Conservation (phyloP, 2,329 filamentous ascomycete species). For the Zymoseptoria crescenta region DNA sequence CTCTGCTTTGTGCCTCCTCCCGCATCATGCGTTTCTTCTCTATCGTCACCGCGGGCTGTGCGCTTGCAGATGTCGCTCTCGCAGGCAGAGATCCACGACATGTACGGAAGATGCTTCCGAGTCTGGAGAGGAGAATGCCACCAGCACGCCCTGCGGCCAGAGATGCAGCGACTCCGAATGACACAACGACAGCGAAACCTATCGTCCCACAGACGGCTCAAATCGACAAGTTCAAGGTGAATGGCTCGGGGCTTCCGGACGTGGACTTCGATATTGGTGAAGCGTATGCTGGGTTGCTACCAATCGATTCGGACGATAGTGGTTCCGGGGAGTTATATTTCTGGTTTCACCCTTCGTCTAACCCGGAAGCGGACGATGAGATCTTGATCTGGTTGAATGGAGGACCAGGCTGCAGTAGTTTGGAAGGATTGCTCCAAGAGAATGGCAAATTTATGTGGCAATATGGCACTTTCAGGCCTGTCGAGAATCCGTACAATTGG, state of each 20-base stretch:
- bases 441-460: conserved; percentile 42
- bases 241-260: conserved; percentile 26
- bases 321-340: conserved; percentile 37
- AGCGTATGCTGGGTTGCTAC: conserved; percentile 27
- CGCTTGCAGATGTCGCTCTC: background rate
- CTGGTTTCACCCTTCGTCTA: conserved; percentile 25
- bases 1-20: background rate
- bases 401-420: conserved; percentile 39
- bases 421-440: conserved; percentile 44
- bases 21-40: background rate
- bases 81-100: background rate
- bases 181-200: background rate
- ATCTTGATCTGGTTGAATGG: conserved; percentile 35
- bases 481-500: conserved; percentile 42
- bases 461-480: conserved; percentile 35
- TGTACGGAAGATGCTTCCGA: background rate
- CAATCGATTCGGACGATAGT: conserved; percentile 24
- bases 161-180: background rate
- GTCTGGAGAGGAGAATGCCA: background rate
- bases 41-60: background rate
- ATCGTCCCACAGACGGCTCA: conserved; percentile 37
- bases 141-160: background rate
- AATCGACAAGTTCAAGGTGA: conserved; percentile 36
- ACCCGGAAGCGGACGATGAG: conserved; percentile 37
- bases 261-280: conserved; percentile 32